Base-by-base conservation (phyloP, 768 basidiomycete species). In the Hemileccinum rubropunctum region DNA sequence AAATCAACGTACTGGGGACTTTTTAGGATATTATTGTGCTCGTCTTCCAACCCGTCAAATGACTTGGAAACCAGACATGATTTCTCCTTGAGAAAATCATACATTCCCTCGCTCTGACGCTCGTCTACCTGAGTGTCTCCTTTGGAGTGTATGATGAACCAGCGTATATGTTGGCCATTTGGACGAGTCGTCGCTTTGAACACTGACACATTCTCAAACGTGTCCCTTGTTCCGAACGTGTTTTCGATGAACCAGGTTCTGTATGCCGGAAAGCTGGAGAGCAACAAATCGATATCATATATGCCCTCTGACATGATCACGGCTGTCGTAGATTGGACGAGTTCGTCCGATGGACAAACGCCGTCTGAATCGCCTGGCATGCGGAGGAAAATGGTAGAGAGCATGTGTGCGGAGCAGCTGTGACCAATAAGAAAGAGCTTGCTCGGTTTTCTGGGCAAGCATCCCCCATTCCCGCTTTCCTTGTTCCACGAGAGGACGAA, bases 321-420 rank as follows among this genome's bases (percentile, higher is more conserved):
- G 14, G 75, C 84, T 45, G 74, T 74, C 78, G 76, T 40, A 77
- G 71, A 47, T 58, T 54, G 42, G 78, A 67, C 17, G 84, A 69
- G 33, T 47, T 45, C 12, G 59, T 58, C 38, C 72, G 65, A 61
- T 0, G 85, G 86, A 14, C 66, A 64, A 18, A 87, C 21, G 54
- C 56, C 10, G 38, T 51, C 55, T 20, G 35, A 36, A 9, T 50
- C 50, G 28, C 26, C 35, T 5, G 76, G 76, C 45, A 71, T 61
- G 59, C 80, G 73, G 50, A 91, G 73, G 62, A 91, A 77, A 27
- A 92, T 79, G 50, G 83, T 79, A 36, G 79, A 67, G 11, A 91
- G 70, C 76, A 92, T 91, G 65, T 93, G 91, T 1, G 90, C 87
- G 52, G 84, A 76, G 69, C 87, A 89, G 66, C 88, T 90, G 66